Conservation (phyloP, 169 alveolate species). For the Plasmodium sp. region DNA sequence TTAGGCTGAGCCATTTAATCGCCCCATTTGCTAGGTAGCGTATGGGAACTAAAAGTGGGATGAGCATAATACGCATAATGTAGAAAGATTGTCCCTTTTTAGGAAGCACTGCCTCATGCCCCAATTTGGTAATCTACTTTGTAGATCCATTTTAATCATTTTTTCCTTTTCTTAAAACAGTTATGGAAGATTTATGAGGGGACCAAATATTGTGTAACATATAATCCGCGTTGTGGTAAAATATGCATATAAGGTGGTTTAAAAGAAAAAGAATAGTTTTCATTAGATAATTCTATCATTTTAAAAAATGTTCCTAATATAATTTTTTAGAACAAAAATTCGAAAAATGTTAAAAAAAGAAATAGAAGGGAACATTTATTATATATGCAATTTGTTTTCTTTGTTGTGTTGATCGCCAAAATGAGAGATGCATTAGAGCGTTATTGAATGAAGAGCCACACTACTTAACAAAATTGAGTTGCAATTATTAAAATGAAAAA, state of each 20-base stretch:
- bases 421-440: not conserved
- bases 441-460: not conserved
- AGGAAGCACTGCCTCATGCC: not conserved
- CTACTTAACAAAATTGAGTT: not conserved
- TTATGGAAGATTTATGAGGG: not conserved
- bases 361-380: not conserved
- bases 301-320: not conserved
- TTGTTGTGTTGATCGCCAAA: not conserved
- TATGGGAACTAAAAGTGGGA: not conserved
- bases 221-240: not conserved
- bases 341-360: not conserved
- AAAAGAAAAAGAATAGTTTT: too few relatives aligned
- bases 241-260: not conserved
- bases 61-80: not conserved
- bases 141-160: not conserved
- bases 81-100: not conserved
- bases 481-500: not conserved
- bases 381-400: not conserved
- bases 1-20: not conserved
- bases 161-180: not conserved
- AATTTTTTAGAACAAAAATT: not conserved
- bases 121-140: not conserved
- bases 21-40: not conserved
- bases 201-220: not conserved
- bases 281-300: not conserved